These are phyloP conservation scores for Fusarium sarcochroum DNA, from an alignment of 2,329 filamentous ascomycete genomes.

Conservation along the genomic window DNA sequence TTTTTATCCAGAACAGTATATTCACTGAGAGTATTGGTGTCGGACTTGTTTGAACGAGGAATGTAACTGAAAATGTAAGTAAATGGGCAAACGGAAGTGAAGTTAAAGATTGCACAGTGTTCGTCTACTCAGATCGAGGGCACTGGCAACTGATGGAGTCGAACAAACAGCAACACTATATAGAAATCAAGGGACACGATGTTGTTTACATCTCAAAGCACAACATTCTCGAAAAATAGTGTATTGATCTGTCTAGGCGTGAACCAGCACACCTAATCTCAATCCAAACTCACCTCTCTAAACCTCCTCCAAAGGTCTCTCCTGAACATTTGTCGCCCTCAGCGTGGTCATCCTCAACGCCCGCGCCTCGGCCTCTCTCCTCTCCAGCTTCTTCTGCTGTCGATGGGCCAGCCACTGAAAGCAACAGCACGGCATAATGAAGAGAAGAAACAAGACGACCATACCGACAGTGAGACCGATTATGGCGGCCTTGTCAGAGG, in stretches of 20 bases:
- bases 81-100: background rate
- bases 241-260: background rate
- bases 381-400: constrained; percentile 13
- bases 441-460: constrained; percentile 4
- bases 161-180: background rate
- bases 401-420: constrained; percentile 13
- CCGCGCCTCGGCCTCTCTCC: background rate
- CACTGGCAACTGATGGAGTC: background rate
- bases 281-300: background rate
- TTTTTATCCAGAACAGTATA: background rate
- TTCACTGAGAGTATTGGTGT: background rate
- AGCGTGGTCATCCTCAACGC: background rate
- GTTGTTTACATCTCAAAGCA: background rate
- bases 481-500: background rate
- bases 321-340: background rate
- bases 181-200: background rate
- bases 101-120: background rate
- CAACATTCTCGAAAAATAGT: background rate
- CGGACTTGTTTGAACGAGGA: background rate
- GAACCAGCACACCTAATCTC: background rate
- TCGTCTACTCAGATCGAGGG: background rate
- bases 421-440: constrained; percentile 28
- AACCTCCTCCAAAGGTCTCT: background rate
- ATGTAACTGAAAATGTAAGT: background rate
- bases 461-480: constrained; percentile 12